Percentiles rank a stretch among this genome's conserved stretches.
Conservation (phyloP, 2,329 filamentous ascomycete genomes). For the Aureobasidium sp. region DNA sequence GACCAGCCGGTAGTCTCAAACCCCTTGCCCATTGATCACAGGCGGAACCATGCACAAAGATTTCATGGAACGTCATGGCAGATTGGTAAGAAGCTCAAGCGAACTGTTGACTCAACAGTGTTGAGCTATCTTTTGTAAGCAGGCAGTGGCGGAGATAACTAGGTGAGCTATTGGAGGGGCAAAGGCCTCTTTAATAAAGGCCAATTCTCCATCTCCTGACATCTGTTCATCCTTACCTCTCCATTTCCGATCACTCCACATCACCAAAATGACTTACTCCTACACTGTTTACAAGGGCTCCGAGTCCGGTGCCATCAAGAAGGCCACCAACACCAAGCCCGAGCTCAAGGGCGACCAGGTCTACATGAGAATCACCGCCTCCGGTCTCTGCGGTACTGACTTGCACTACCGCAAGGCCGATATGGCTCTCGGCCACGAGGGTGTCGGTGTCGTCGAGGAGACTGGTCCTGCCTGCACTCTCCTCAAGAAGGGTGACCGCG, state of each 20-base stretch:
- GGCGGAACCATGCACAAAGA: neutral
- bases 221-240: neutral
- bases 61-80: slow-evolving; percentile 3
- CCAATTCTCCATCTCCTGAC: neutral
- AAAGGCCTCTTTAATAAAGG: neutral
- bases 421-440: slow-evolving; percentile 47
- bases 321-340: slow-evolving; percentile 39
- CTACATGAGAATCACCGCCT: slow-evolving; percentile 54
- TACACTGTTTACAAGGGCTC: slow-evolving; percentile 59
- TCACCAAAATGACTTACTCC: slow-evolving; percentile 22
- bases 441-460: slow-evolving; percentile 42
- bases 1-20: neutral
- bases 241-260: neutral
- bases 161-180: neutral
- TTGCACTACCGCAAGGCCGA: slow-evolving; percentile 34
- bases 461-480: slow-evolving; percentile 37
- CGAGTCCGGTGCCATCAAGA: slow-evolving; percentile 46
- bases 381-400: slow-evolving; percentile 57
- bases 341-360: slow-evolving; percentile 47
- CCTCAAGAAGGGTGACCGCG: slow-evolving; percentile 43
- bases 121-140: slow-evolving; percentile 6
- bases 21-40: neutral
- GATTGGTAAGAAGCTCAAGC: neutral
- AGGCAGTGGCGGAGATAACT: neutral
- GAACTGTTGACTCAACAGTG: neutral